These are phyloP conservation scores for Sporisorium sorghi DNA, from an alignment of 1,284 basidiomycete species.

Conservation along the genomic window DNA sequence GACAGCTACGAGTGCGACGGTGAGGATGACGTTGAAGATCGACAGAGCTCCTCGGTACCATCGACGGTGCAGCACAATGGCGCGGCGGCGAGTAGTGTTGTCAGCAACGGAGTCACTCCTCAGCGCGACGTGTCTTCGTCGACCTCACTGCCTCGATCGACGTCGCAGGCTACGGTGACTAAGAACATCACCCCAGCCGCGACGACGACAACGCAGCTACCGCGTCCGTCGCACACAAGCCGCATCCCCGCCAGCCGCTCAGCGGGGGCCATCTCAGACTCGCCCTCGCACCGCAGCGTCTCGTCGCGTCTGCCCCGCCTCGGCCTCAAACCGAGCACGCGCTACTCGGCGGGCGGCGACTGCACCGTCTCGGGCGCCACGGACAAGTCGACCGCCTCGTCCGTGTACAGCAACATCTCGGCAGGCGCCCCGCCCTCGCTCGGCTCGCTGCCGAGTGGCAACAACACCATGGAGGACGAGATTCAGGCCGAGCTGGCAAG, in stretches of 20 bases:
- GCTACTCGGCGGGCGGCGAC: slow-evolving; percentile 19
- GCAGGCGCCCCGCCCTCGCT: slow-evolving; percentile 29
- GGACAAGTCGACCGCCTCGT: slow-evolving; percentile 42
- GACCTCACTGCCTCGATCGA: slow-evolving; percentile 28
- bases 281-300: slow-evolving; percentile 21
- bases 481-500: slow-evolving; percentile 44
- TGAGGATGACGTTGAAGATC: slow-evolving; percentile 4
- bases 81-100: not conserved
- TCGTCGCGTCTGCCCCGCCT: slow-evolving; percentile 44
- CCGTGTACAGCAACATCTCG: slow-evolving; percentile 35
- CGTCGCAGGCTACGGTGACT: slow-evolving; percentile 34
- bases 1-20: slow-evolving; percentile 11
- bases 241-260: slow-evolving; percentile 35
- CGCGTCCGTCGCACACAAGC: slow-evolving; percentile 19
- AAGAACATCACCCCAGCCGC: slow-evolving; percentile 11
- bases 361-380: slow-evolving; percentile 35
- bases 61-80: slow-evolving; percentile 15
- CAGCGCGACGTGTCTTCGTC: slow-evolving; percentile 19
- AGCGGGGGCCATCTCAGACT: slow-evolving; percentile 28
- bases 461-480: slow-evolving; percentile 50
- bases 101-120: slow-evolving; percentile 10
- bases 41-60: slow-evolving; percentile 20
- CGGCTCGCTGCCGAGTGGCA: slow-evolving; percentile 37
- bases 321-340: slow-evolving; percentile 43
- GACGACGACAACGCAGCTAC: slow-evolving; percentile 16